These are phyloP conservation scores for Botryotinia convoluta DNA, from an alignment of 2,329 filamentous ascomycete genomes.

Conservation along the genomic window DNA sequence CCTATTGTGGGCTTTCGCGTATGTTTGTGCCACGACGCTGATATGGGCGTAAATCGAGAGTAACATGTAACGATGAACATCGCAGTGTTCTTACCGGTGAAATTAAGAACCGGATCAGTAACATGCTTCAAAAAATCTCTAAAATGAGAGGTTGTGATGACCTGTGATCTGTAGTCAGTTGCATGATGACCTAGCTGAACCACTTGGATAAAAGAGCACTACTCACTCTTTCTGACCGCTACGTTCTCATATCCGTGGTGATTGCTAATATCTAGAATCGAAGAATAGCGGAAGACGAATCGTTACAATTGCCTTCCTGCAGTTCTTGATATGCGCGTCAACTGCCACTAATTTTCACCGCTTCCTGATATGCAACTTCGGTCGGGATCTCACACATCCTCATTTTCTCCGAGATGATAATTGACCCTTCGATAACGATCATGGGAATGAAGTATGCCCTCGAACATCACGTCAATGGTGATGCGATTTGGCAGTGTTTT, in stretches of 20 bases:
- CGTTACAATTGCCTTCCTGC: background rate
- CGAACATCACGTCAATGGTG: background rate
- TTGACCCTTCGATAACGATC: background rate
- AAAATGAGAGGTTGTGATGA: background rate
- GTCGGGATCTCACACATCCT: background rate
- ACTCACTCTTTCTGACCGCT: background rate
- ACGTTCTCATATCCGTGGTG: background rate
- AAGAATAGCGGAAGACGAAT: background rate
- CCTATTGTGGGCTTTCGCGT: background rate
- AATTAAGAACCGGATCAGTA: background rate
- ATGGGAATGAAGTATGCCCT: background rate
- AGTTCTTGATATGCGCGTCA: background rate
- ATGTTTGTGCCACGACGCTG: background rate
- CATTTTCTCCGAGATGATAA: background rate
- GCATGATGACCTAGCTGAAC: background rate
- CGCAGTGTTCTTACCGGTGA: too few relatives aligned
- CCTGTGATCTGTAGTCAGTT: background rate
- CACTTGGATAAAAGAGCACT: background rate
- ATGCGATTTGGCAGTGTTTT: background rate
- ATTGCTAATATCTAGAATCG: background rate
- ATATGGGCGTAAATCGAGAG: too few relatives aligned
- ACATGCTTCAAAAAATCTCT: background rate
- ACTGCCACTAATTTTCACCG: slow-evolving; percentile 11
- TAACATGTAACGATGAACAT: background rate
- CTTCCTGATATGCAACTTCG: background rate